Conservation (phyloP, 2,329 filamentous ascomycete species). For the Fusarium cicatricum region DNA sequence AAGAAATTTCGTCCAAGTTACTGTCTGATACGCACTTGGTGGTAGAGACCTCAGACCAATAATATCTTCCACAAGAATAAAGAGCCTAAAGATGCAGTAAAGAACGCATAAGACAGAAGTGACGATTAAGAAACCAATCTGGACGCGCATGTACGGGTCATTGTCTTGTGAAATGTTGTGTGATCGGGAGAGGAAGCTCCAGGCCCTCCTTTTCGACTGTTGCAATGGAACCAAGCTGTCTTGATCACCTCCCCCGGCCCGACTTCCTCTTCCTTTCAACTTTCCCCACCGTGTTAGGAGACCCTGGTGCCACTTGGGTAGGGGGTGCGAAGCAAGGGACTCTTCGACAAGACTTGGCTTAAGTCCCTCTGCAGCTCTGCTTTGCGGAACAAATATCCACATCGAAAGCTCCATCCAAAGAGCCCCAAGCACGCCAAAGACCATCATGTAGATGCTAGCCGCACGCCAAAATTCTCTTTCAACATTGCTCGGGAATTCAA, state of each 20-base stretch:
- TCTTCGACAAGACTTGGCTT: neutral
- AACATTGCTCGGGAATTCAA: neutral
- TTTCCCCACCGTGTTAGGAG: neutral
- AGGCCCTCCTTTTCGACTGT: neutral
- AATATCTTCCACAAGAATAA: conserved; percentile 13
- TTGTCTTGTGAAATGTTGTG: conserved; percentile 9
- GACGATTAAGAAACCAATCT: neutral
- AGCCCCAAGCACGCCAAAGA: conserved; percentile 3
- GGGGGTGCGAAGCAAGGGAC: neutral
- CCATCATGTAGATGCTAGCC: conserved; percentile 17
- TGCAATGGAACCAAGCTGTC: too few relatives aligned
- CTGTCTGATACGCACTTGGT: conserved; percentile 6
- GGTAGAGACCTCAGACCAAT: conserved; percentile 9
- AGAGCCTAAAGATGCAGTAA: conserved; percentile 1
- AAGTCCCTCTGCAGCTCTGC: neutral
- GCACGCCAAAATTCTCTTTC: conserved; percentile 16
- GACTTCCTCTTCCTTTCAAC: neutral
- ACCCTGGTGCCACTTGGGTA: neutral
- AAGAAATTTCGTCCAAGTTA: conserved; percentile 11
- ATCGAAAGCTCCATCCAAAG: conserved; percentile 18
- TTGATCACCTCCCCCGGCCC: neutral
- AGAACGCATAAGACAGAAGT: conserved; percentile 4
- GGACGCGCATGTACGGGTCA: conserved; percentile 5
- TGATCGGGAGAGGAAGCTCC: neutral
- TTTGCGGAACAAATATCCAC: conserved; percentile 18